A percentile compares a stretch with the other conserved stretches of the same genome.
Evolutionary conservation across 2,329 filamentous ascomycete genomes (phyloP).

Genomic region (Sclerotinia minor): DNA sequence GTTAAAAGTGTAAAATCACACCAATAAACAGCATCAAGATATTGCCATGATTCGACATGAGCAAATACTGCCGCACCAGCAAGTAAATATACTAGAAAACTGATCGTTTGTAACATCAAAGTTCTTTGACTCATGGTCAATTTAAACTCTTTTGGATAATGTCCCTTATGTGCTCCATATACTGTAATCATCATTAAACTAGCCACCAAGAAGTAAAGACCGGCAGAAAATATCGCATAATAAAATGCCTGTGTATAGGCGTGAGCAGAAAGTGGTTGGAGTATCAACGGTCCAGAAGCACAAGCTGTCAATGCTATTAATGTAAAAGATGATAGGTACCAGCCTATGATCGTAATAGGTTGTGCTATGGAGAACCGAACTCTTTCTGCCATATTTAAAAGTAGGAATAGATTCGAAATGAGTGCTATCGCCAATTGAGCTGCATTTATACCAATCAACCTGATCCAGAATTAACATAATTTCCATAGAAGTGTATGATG

Average conservation of each 20-base stretch:
- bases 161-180: constrained; percentile 66
- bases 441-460: constrained; percentile 74
- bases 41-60: constrained; percentile 70
- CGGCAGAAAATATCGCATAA: constrained; percentile 77
- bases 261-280: constrained; percentile 53
- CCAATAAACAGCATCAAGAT: constrained; percentile 77
- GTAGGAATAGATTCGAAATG: constrained; percentile 74
- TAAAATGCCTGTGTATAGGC: constrained; percentile 80
- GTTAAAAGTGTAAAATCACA: constrained; percentile 71
- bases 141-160: constrained; percentile 76
- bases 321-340: constrained; percentile 65
- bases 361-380: constrained; percentile 80
- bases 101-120: constrained; percentile 85
- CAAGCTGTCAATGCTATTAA: constrained; percentile 67
- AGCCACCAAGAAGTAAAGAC: constrained; percentile 75
- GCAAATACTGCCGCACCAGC: constrained; percentile 76
- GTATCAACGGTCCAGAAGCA: constrained; percentile 57
- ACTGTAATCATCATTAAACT: constrained; percentile 78
- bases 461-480: constrained; percentile 37
- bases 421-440: constrained; percentile 75
- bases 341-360: constrained; percentile 79
- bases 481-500: not conserved
- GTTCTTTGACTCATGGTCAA: constrained; percentile 81
- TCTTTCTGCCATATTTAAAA: constrained; percentile 82
- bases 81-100: constrained; percentile 78